Conservation (phyloP, 2,329 filamentous ascomycete genomes). For the Aspergillus tamarii region DNA sequence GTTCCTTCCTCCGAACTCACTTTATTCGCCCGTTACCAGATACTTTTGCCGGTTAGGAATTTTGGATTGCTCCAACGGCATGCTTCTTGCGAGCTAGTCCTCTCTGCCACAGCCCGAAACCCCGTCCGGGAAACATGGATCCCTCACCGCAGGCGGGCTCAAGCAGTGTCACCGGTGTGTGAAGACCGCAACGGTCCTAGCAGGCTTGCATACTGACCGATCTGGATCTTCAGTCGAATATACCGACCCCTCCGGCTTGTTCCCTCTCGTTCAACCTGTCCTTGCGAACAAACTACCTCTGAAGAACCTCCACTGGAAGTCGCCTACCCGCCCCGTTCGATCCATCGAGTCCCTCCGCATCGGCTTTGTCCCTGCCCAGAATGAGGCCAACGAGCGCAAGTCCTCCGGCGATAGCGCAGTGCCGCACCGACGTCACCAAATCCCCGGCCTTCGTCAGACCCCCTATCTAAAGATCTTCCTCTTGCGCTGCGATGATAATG, state of each 20-base stretch:
- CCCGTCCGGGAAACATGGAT: conserved; percentile 44
- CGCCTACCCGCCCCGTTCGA: conserved; percentile 83
- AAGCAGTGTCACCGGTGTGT: conserved; percentile 71
- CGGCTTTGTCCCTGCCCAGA: conserved; percentile 73
- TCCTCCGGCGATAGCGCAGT: conserved; percentile 42
- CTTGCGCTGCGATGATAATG: conserved; percentile 92
- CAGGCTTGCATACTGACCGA: neutral
- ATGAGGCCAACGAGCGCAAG: conserved; percentile 36
- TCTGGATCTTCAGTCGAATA: conserved; percentile 73
- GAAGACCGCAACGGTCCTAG: conserved; percentile 6
- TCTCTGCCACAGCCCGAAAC: conserved; percentile 25
- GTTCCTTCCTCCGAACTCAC: neutral
- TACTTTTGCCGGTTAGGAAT: conserved; percentile 4
- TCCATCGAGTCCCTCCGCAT: conserved; percentile 93
- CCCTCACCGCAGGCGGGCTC: conserved; percentile 59
- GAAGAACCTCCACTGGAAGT: conserved; percentile 95
- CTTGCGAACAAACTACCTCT: conserved; percentile 80
- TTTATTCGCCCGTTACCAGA: neutral
- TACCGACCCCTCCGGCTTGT: conserved; percentile 88
- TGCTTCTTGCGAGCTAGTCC: conserved; percentile 26
- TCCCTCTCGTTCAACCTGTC: conserved; percentile 76
- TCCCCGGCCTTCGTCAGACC: conserved; percentile 87
- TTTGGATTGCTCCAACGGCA: conserved; percentile 27
- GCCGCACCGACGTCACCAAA: conserved; percentile 79
- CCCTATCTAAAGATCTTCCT: conserved; percentile 92